Evolutionary conservation across 176 grass and related monocot species (phyloP).

Genomic region (Triticum timopheevii): DNA sequence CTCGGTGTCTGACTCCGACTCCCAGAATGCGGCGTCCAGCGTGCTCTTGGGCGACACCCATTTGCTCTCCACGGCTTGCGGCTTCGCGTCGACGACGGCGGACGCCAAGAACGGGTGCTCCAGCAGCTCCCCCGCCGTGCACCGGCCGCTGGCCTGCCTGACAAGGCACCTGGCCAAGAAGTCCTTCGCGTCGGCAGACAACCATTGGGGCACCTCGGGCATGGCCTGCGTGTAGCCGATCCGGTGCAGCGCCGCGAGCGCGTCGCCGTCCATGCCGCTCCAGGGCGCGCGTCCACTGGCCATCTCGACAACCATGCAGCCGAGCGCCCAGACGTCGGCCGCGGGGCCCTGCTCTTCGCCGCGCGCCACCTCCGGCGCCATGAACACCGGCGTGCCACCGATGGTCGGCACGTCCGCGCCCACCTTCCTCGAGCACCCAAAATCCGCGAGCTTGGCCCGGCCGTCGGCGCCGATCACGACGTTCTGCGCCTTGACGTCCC

Average conservation of each 20-base stretch:
- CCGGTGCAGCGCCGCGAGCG: constrained; percentile 25
- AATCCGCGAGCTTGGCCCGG: constrained; percentile 65
- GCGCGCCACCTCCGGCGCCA: constrained; percentile 77
- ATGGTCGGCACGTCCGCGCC: neutral
- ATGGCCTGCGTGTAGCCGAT: constrained; percentile 43
- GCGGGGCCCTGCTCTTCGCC: constrained; percentile 42
- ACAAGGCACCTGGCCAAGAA: constrained; percentile 30
- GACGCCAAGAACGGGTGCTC: no score
- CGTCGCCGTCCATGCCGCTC: constrained; percentile 18
- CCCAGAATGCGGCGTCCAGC: neutral
- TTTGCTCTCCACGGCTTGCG: neutral
- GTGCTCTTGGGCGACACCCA: neutral
- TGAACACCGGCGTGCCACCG: constrained; percentile 77
- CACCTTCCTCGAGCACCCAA: constrained; percentile 51
- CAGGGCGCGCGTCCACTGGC: constrained; percentile 50
- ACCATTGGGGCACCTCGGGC: constrained; percentile 21
- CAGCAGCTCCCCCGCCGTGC: no score
- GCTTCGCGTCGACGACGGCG: neutral
- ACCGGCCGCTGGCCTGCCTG: neutral
- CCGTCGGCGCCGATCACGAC: constrained; percentile 58
- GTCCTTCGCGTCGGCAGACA: constrained; percentile 41
- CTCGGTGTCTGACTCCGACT: neutral
- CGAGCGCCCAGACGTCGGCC: constrained; percentile 68
- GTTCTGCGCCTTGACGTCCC: constrained; percentile 78
- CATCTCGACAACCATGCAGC: constrained; percentile 69